Conservation (phyloP, 768 basidiomycete genomes). For the Lentinula boryana region DNA sequence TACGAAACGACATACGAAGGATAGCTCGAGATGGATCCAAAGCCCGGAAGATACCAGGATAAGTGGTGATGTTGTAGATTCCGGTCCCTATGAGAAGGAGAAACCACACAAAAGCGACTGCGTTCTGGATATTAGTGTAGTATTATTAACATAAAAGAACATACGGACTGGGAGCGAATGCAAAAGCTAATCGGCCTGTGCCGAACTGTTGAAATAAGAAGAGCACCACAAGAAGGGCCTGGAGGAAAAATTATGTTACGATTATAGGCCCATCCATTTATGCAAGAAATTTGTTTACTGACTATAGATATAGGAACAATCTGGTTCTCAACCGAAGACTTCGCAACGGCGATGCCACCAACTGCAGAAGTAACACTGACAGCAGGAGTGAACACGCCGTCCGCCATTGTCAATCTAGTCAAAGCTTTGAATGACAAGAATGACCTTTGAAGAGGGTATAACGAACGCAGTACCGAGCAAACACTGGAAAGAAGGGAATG, state of each 20-base stretch:
- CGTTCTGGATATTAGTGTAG: not conserved
- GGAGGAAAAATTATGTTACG: not conserved
- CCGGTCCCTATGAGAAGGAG: constrained; percentile 44
- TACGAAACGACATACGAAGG: constrained; percentile 34
- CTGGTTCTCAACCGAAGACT: constrained; percentile 36
- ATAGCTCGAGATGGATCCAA: constrained; percentile 64
- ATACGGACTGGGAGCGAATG: constrained; percentile 48
- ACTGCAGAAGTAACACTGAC: constrained; percentile 67
- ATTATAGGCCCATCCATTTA: not conserved
- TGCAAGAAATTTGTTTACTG: constrained; percentile 10
- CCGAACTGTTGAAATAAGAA: constrained; percentile 60
- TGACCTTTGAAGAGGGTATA: not conserved
- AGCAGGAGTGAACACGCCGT: constrained; percentile 64
- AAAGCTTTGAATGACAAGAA: not conserved
- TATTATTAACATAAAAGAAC: not conserved
- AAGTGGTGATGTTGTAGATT: constrained; percentile 47
- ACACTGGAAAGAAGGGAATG: constrained; percentile 25
- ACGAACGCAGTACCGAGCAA: constrained; percentile 51
- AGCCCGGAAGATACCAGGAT: constrained; percentile 58
- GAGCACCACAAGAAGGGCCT: constrained; percentile 50
- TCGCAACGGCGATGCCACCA: constrained; percentile 60
- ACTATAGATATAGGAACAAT: constrained; percentile 59
- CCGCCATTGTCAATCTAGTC: constrained; percentile 52
- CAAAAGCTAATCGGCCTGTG: constrained; percentile 40
- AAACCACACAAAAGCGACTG: constrained; percentile 56